A percentile compares a stretch with the other conserved stretches of the same genome.
phyloP scores from a whole-genome alignment of 1,284 basidiomycete genomes.

The Ustilago sp. region DNA sequence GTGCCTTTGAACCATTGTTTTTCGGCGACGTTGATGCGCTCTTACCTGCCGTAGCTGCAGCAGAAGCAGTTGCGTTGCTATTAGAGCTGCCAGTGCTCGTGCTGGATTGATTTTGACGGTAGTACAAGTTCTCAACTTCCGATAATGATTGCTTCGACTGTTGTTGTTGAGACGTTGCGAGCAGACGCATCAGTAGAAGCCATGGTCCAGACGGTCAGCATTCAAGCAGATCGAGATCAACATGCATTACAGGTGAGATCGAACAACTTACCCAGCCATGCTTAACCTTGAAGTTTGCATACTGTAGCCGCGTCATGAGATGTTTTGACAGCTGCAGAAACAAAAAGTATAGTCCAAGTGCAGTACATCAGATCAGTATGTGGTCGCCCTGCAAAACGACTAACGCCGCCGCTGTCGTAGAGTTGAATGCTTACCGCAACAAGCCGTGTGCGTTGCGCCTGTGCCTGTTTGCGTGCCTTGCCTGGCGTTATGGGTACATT shows the following conservation, averaged over 20 bases:
- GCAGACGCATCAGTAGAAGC: background rate
- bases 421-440: conserved; percentile 34
- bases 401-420: background rate
- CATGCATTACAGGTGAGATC: background rate
- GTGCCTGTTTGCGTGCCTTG: conserved; percentile 49
- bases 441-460: conserved; percentile 48
- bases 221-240: background rate
- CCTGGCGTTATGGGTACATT: conserved; percentile 45
- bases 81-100: conserved; percentile 6
- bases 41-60: conserved; percentile 9
- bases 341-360: background rate
- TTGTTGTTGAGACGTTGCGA: background rate
- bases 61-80: conserved; percentile 8
- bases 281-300: conserved; percentile 66
- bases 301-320: conserved; percentile 61
- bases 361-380: background rate
- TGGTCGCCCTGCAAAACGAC: background rate
- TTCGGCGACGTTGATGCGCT: conserved; percentile 40
- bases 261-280: conserved; percentile 62
- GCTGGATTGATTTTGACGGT: conserved; percentile 49
- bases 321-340: conserved; percentile 52
- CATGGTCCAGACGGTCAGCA: conserved; percentile 8
- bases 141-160: conserved; percentile 64
- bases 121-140: conserved; percentile 68
- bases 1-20: conserved; percentile 23